These are phyloP conservation scores for Wickerhamomyces bovis DNA, from an alignment of 805 yeast species.

Conservation along the genomic window DNA sequence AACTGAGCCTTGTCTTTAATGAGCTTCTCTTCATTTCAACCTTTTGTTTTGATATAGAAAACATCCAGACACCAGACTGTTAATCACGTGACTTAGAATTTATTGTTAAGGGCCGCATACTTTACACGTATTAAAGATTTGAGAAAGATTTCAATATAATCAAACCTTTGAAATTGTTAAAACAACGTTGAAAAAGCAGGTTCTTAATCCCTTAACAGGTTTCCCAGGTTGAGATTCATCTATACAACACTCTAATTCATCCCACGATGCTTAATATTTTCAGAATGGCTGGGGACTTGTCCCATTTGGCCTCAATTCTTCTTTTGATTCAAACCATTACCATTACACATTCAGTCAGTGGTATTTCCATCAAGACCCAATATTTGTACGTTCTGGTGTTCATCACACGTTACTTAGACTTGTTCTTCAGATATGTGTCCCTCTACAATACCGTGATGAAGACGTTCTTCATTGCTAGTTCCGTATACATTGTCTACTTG, in stretches of 20 bases:
- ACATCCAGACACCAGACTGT: no score
- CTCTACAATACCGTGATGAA: conserved; percentile 79
- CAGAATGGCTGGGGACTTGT: conserved; percentile 59
- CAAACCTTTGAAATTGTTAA: no score
- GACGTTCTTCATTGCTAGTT: conserved; percentile 68
- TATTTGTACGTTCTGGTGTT: conserved; percentile 69
- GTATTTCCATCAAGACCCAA: conserved; percentile 88
- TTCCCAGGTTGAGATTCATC: neutral
- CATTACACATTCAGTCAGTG: conserved; percentile 60
- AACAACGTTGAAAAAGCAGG: no score
- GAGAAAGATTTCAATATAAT: no score
- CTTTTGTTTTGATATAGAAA: no score
- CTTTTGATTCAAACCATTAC: conserved; percentile 69
- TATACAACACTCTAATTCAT: no score
- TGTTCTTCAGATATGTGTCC: conserved; percentile 45
- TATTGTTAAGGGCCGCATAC: neutral
- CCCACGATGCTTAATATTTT: conserved; percentile 33
- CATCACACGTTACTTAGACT: conserved; percentile 57
- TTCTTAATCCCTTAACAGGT: no score
- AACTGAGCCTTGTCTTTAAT: no score
- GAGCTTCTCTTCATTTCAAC: no score
- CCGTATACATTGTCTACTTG: conserved; percentile 67
- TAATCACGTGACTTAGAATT: neutral
- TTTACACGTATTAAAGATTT: neutral
- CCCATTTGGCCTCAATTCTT: conserved; percentile 76